phyloP scores from a whole-genome alignment of 495 filamentous ascomycete species.

The Ramalina intermedia region DNA sequence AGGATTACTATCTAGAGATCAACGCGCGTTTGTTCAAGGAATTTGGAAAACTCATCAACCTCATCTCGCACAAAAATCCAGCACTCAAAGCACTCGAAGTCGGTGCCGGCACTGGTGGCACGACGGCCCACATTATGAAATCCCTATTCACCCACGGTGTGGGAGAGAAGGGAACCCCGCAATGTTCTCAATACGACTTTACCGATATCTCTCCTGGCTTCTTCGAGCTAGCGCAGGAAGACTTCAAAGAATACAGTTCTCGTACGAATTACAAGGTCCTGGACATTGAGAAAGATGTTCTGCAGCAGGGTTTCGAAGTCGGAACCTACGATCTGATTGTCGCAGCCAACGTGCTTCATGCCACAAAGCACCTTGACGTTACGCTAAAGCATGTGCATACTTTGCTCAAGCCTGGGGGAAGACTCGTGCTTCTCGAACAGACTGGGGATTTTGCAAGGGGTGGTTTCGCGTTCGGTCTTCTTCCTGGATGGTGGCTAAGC shows the following conservation, averaged over 20 bases:
- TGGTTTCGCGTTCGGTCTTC: neutral
- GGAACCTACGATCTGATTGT: slow-evolving; percentile 37
- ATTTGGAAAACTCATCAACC: slow-evolving; percentile 13
- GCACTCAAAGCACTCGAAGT: slow-evolving; percentile 35
- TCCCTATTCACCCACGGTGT: neutral
- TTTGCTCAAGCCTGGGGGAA: slow-evolving; percentile 26
- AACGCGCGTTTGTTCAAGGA: neutral
- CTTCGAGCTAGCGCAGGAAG: slow-evolving; percentile 31
- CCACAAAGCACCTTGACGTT: slow-evolving; percentile 21
- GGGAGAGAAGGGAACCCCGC: neutral
- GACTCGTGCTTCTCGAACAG: slow-evolving; percentile 25
- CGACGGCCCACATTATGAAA: neutral
- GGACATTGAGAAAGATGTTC: slow-evolving; percentile 34
- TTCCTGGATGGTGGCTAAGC: slow-evolving; percentile 1
- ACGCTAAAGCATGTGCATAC: slow-evolving; percentile 21
- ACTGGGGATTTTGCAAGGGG: slow-evolving; percentile 1
- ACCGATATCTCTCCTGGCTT: slow-evolving; percentile 35
- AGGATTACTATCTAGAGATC: neutral
- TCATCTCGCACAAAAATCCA: slow-evolving; percentile 24
- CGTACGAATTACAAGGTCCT: slow-evolving; percentile 22
- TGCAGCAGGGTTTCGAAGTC: slow-evolving; percentile 31
- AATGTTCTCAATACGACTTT: slow-evolving; percentile 18
- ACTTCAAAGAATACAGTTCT: slow-evolving; percentile 21
- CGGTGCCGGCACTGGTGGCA: slow-evolving; percentile 34
- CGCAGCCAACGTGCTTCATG: slow-evolving; percentile 34